Evolutionary conservation across 2,329 filamentous ascomycete genomes (phyloP).

Genomic region (Colletotrichum magnum): DNA sequence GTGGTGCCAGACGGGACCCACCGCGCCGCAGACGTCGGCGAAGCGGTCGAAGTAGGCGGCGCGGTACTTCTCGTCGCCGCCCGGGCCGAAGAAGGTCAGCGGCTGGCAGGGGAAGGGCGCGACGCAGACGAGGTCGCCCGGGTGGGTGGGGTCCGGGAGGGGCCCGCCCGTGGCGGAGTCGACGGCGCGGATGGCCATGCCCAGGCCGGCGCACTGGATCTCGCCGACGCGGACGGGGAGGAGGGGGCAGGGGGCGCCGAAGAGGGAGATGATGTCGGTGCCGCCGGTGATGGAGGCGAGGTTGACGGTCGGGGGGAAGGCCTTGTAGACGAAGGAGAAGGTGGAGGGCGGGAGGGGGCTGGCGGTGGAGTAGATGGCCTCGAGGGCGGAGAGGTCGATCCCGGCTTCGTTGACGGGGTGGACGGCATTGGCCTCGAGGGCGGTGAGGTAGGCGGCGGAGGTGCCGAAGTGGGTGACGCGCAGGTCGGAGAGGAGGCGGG

Average conservation of each 20-base stretch:
- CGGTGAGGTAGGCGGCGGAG: conserved; percentile 91
- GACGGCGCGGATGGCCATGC: conserved; percentile 80
- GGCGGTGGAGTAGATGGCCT: conserved; percentile 94
- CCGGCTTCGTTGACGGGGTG: conserved; percentile 68
- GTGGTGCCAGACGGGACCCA: conserved; percentile 83
- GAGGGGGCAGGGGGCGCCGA: conserved; percentile 86
- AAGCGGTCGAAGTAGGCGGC: conserved; percentile 92
- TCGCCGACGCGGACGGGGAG: conserved; percentile 80
- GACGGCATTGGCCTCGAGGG: conserved; percentile 85
- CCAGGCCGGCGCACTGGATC: conserved; percentile 83
- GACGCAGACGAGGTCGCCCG: conserved; percentile 90
- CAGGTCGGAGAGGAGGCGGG: conserved; percentile 83
- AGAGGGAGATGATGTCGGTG: conserved; percentile 96
- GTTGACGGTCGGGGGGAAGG: conserved; percentile 85
- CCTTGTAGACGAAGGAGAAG: conserved; percentile 88
- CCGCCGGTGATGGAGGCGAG: conserved; percentile 95
- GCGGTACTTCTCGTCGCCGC: conserved; percentile 82
- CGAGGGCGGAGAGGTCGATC: conserved; percentile 74
- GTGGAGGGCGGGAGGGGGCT: conserved; percentile 94
- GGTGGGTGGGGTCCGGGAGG: conserved; percentile 70
- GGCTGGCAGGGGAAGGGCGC: conserved; percentile 92
- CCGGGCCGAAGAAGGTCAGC: conserved; percentile 85
- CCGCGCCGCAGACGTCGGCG: conserved; percentile 55
- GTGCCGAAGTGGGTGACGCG: conserved; percentile 94
- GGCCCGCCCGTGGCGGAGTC: conserved; percentile 70